phyloP scores from a whole-genome alignment of 768 basidiomycete genomes.

The Gloeopeniophorella convolvens region DNA sequence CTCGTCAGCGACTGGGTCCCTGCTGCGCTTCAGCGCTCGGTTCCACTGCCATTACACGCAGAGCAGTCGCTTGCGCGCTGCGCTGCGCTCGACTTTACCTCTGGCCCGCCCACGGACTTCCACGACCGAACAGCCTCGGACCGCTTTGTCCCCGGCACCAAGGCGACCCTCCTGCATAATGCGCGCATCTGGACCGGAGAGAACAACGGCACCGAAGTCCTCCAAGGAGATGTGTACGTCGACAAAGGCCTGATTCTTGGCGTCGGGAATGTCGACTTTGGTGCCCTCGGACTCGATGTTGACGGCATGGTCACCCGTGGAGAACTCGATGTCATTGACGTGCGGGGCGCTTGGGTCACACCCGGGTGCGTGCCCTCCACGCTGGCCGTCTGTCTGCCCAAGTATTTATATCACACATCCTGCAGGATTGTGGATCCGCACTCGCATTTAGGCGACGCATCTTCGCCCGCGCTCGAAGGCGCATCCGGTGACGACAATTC shows the following conservation, averaged over 20 bases:
- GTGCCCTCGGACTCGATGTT: constrained; percentile 18
- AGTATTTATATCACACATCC: background rate
- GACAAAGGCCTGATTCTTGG: constrained; percentile 61
- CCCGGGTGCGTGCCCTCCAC: constrained; percentile 41
- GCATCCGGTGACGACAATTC: constrained; percentile 39
- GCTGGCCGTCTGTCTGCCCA: background rate
- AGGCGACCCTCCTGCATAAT: constrained; percentile 59
- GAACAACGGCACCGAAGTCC: constrained; percentile 58
- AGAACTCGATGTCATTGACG: constrained; percentile 46
- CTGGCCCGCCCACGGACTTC: constrained; percentile 44
- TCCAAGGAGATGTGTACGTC: constrained; percentile 61
- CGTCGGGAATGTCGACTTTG: constrained; percentile 40
- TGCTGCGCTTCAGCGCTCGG: background rate
- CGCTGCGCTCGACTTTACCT: constrained; percentile 32
- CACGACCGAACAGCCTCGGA: constrained; percentile 49
- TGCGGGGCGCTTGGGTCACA: constrained; percentile 68
- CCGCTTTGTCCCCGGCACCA: constrained; percentile 58
- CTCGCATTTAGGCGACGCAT: constrained; percentile 39
- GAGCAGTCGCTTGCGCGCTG: constrained; percentile 29
- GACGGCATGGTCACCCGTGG: constrained; percentile 12
- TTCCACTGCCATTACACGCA: constrained; percentile 6
- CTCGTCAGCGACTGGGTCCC: background rate
- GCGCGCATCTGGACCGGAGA: constrained; percentile 82
- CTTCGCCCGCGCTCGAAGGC: constrained; percentile 26
- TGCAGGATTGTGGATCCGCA: constrained; percentile 39